Percentiles rank a stretch among this genome's conserved stretches.
These are phyloP conservation scores for Barbarea vulgaris DNA, from an alignment of 345 rosid genomes.

Conservation along the genomic window DNA sequence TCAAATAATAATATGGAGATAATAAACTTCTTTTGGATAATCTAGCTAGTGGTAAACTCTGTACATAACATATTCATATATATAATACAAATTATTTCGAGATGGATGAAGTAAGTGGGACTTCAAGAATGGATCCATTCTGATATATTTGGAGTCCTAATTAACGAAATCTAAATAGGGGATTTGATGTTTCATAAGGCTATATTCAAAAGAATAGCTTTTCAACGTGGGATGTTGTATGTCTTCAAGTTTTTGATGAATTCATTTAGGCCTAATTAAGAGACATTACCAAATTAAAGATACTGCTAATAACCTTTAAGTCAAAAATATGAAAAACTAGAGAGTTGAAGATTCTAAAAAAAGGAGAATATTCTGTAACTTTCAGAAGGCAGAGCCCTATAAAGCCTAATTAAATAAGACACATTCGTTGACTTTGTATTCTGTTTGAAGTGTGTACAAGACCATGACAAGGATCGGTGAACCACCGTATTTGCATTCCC, in stretches of 20 bases:
- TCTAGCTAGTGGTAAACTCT: not conserved
- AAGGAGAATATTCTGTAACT: slow-evolving; percentile 22
- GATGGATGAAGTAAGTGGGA: not conserved
- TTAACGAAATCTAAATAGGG: not conserved
- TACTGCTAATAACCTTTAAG: not conserved
- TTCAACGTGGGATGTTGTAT: not conserved
- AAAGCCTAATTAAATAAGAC: not conserved
- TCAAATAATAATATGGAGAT: too few relatives aligned
- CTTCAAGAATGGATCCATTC: not conserved
- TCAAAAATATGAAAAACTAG: not conserved
- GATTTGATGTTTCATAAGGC: not conserved
- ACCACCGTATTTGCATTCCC: slow-evolving; percentile 25
- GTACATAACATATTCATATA: not conserved
- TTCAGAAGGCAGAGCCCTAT: slow-evolving; percentile 12
- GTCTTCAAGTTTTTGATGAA: not conserved
- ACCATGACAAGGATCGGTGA: slow-evolving; percentile 25
- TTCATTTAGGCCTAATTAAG: too few relatives aligned
- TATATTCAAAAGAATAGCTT: not conserved
- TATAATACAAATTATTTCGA: not conserved
- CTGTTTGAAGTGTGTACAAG: slow-evolving; percentile 35
- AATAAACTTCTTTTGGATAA: not conserved
- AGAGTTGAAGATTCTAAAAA: slow-evolving; percentile 10
- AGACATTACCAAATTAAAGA: not conserved
- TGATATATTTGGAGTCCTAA: not conserved
- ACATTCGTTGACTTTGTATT: slow-evolving; percentile 24